Conservation (phyloP, 768 basidiomycete genomes). For the Suillus hirtellus region DNA sequence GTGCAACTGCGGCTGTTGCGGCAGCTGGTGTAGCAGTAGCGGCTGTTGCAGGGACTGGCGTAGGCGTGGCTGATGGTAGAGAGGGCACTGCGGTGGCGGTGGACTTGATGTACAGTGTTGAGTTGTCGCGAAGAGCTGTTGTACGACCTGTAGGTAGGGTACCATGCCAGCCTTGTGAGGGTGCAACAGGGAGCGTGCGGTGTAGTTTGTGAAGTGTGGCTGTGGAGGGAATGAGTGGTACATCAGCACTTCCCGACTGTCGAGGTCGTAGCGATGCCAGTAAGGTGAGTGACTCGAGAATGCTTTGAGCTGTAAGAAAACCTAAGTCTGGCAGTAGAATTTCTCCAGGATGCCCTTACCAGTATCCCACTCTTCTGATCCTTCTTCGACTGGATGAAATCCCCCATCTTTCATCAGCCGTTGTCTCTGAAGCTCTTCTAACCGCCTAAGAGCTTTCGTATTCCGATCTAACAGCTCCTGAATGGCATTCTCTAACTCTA, state of each 20-base stretch:
- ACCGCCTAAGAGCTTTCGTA: slow-evolving; percentile 56
- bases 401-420: slow-evolving; percentile 52
- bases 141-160: slow-evolving; percentile 59
- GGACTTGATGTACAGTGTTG: slow-evolving; percentile 65
- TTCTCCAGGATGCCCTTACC: slow-evolving; percentile 46
- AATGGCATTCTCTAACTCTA: slow-evolving; percentile 70
- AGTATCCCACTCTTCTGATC: slow-evolving; percentile 81
- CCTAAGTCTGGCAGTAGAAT: slow-evolving; percentile 18
- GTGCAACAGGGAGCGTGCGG: slow-evolving; percentile 60
- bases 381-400: slow-evolving; percentile 54
- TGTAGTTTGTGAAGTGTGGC: slow-evolving; percentile 70
- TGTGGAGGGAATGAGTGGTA: slow-evolving; percentile 61
- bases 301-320: slow-evolving; percentile 59
- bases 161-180: slow-evolving; percentile 71
- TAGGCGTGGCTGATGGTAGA: slow-evolving; percentile 33
- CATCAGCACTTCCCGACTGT: slow-evolving; percentile 38
- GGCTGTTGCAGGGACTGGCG: slow-evolving; percentile 34
- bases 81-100: slow-evolving; percentile 37
- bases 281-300: slow-evolving; percentile 66
- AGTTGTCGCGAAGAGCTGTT: slow-evolving; percentile 71
- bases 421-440: slow-evolving; percentile 64
- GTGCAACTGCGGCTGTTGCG: slow-evolving; percentile 27
- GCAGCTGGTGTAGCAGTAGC: slow-evolving; percentile 23
- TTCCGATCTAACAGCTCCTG: slow-evolving; percentile 70
- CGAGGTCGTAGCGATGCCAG: slow-evolving; percentile 75